Base-by-base conservation (phyloP, 2,329 filamentous ascomycete species). In the Niveomyces coronatus region DNA sequence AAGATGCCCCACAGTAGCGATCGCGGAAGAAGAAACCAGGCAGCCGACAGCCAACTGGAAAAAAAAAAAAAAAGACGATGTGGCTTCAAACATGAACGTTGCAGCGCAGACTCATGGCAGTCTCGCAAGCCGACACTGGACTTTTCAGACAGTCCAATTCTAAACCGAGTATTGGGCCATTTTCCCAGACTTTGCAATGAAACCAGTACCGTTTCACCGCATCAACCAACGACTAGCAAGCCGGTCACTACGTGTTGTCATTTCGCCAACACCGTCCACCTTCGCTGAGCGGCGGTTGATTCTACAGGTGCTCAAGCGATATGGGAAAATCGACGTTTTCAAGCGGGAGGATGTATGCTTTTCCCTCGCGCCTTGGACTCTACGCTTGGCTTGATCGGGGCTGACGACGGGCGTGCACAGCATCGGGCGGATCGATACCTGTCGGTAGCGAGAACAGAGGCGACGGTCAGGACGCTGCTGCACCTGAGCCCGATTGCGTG, bases 221-320 rank as follows among this genome's bases (percentile, higher is more conserved):
- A 28, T 40, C 27, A 44, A 45, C 30, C 47, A 28, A 27, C 39
- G 39, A 8, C 39, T 51, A 31, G 18, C 44, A 57, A 56, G 28
- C 50, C 64, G 45, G 43, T 62, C 57, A 62, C 60, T 76, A 22
- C 67, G 68, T 42, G 48, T 77, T 44, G 63, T 61, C 26, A 71
- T 75, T 15, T 52, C 56, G n/a, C 74, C 73, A 11, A 49, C 63
- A 10, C 73, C 74, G 9, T 48, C 57, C n/a, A 68, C 45, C 32
- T 67, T 77, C 45, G 60, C 63, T 20, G 71, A 77, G 54, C 67
- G 73, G 6, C 68, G 71, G 17, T 70, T 71, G 7, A 61, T 77
- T 15, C 56, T 77, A 23, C 65, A 67, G 30, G 61, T 66, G 19
- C 56, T 77, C 16, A 64, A 73, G 53, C 58, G 61, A 39, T 58